Evolutionary conservation across 2,329 filamentous ascomycete genomes (phyloP), one percentile per base, ranked within the genome.

Genomic region (Monosporascus sp.): DNA sequence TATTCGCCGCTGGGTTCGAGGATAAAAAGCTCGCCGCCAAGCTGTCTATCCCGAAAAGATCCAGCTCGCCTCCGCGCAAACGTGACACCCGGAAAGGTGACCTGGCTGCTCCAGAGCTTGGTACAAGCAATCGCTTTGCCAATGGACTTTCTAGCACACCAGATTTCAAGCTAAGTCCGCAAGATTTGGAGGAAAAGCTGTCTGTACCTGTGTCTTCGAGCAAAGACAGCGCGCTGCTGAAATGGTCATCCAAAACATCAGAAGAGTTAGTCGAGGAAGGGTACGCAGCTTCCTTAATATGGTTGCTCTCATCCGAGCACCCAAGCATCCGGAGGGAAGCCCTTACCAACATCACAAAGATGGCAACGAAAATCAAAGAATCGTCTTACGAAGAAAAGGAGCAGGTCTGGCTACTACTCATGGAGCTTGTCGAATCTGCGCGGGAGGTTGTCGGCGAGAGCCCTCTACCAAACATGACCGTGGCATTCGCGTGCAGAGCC

Each of bases 231-330:
- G 74, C 78, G 0, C 70, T 86, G 15, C 67, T 75, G 5, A 82
- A 75, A 63, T 96, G 90, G 90, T 77, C 81, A 42, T 80, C 83
- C 57, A 93, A 95, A 65, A 86, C 89, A 34, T 74, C 89, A 0
- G 88, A 92, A 44, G 85, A 92, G 62, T 81, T 90, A 1, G 75
- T 95, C 8, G 89, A 94, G 61, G 88, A 94, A 57, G 88, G 87
- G 6, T 81, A 89, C 61, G 78, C 89, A 22, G 77, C 80, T 15
- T 79, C 83, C 2, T 73, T 97, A 31, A 77, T 96, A 47, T 76
- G 86, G 36, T 87, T 93, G 61, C 77, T 97, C 11, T 86, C 83
- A 51, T 96, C 91, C 0, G 73, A 84, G 47, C 84, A 94, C 62
- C 74, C 77, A 37, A 86, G 88, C 66, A 87, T 96, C 58, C 83